phyloP scores from a whole-genome alignment of 306 rosid species.

The Gillenia trifoliata region DNA sequence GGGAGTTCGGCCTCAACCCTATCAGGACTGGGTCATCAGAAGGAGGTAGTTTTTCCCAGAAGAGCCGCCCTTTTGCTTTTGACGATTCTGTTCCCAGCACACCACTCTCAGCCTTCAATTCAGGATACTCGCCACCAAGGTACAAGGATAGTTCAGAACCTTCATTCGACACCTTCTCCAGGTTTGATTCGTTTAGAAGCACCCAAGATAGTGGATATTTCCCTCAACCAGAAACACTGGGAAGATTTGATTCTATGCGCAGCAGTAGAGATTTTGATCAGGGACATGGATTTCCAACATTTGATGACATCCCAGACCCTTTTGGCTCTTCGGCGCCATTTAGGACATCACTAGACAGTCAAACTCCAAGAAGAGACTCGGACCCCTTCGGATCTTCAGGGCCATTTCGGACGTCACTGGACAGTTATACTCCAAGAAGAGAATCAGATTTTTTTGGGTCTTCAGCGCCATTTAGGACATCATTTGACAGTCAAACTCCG shows the following conservation, averaged over 20 bases:
- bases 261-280: slow-evolving; percentile 70
- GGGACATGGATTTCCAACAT: slow-evolving; percentile 65
- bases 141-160: slow-evolving; percentile 60
- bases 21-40: slow-evolving; percentile 65
- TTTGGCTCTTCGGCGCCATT: slow-evolving; percentile 81
- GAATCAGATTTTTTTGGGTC: slow-evolving; percentile 77
- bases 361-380: slow-evolving; percentile 63
- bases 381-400: slow-evolving; percentile 76
- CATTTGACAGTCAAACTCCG: slow-evolving; percentile 72
- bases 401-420: slow-evolving; percentile 65
- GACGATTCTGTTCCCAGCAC: slow-evolving; percentile 98
- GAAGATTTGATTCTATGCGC: slow-evolving; percentile 66
- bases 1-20: slow-evolving; percentile 75
- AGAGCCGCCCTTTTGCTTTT: slow-evolving; percentile 60
- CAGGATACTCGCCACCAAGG: slow-evolving; percentile 56
- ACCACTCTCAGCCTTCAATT: slow-evolving; percentile 56
- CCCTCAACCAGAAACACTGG: slow-evolving; percentile 43
- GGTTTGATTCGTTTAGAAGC: slow-evolving; percentile 72
- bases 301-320: slow-evolving; percentile 79
- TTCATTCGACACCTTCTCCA: slow-evolving; percentile 69
- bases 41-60: slow-evolving; percentile 44
- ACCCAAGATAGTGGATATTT: slow-evolving; percentile 53
- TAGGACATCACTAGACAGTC: slow-evolving; percentile 62
- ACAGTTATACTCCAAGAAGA: slow-evolving; percentile 65
- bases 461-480: slow-evolving; percentile 60